phyloP scores from a whole-genome alignment of 225 moss, liverwort and hornwort species.

The Pleurozium schreberi region DNA sequence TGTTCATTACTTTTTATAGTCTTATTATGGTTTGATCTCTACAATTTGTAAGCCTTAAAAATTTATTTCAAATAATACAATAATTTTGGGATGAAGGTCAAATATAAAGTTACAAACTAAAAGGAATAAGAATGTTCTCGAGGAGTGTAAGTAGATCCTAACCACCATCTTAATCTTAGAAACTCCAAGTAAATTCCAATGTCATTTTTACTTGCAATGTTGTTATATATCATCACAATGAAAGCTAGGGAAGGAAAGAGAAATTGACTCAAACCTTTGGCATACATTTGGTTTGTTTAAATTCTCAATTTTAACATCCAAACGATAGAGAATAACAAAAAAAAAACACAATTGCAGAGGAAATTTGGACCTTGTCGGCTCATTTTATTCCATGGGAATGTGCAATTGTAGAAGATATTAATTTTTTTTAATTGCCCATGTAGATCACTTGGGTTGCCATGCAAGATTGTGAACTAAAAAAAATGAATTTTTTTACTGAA shows the following conservation, averaged over 20 bases:
- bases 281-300: background rate
- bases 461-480: too few relatives aligned
- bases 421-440: too few relatives aligned
- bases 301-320: background rate
- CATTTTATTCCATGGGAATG: too few relatives aligned
- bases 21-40: background rate
- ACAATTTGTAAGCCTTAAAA: background rate
- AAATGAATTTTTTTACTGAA: too few relatives aligned
- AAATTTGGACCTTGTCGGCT: too few relatives aligned
- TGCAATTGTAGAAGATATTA: too few relatives aligned
- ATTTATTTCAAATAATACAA: background rate
- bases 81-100: background rate
- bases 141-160: background rate
- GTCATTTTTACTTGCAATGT: background rate
- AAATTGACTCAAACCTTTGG: background rate
- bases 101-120: background rate
- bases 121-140: background rate
- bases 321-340: background rate
- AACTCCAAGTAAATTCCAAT: background rate
- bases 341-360: too few relatives aligned
- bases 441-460: too few relatives aligned
- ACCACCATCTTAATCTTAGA: background rate
- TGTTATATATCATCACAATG: background rate
- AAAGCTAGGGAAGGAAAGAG: background rate
- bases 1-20: background rate